Evolutionary conservation across 345 rosid species (phyloP), one percentile per base, ranked within the genome.

Genomic region (Brassica cretica): DNA sequence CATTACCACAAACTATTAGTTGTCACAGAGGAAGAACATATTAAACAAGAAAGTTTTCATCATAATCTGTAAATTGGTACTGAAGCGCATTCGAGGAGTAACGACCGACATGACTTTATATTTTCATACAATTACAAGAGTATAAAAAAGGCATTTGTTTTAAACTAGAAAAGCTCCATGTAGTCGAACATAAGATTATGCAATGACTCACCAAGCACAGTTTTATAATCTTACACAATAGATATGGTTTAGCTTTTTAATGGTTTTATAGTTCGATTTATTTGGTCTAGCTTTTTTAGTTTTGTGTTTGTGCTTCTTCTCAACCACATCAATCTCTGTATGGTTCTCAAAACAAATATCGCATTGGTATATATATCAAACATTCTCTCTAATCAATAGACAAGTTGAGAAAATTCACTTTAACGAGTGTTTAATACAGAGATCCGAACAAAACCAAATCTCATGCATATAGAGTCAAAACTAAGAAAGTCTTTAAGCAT

Each of bases 1-100:
- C 63, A 78, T 46, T 14, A 72, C 68, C 30, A 59, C 16, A 46
- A 67, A 32, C 46, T 60, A 65, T 55, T 21, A 21, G 63, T 37
- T 58, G 73, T 73, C 77, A 61, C 44, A 68, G 5, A 67, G 9
- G 64, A 59, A 33, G 58, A 7, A 32, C 5, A 32, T 2, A 55
- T 3, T 32, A 44, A 72, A 78, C 21, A 68, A 60, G 21, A 66
- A 15, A 66, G 9, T 71, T 27, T 49, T 65, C 49, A 41, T 65
- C 2, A 0, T 53, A 15, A 5, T 49, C 6, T 14, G 15, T 49
- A 4, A 46, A 49, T 14, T 12, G 55, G 55, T 49, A 44, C 51
- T 44, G n/a, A 44, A 44, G 1, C n/a, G 51, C 15, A 44, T 44
- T 44, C 51, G 4, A 12, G 0, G 51, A 44, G 51, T 44, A 46